Evolutionary conservation across 2,329 filamentous ascomycete species (phyloP).

Genomic region (Arthrinium puccinioides): DNA sequence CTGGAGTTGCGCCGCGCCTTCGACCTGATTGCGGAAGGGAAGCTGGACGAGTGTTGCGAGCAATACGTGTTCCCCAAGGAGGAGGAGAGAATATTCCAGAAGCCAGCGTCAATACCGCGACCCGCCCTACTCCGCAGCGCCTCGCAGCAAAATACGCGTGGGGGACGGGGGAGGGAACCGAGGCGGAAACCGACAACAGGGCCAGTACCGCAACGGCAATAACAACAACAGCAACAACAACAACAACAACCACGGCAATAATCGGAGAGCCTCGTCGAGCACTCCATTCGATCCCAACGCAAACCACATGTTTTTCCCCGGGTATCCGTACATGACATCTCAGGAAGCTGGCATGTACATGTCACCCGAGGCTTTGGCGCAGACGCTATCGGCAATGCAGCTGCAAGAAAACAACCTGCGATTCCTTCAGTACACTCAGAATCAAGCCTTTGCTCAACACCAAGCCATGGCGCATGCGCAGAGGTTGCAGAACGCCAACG

Average conservation of each 20-base stretch:
- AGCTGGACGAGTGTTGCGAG: conserved; percentile 78
- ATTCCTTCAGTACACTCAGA: conserved; percentile 39
- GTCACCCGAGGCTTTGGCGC: conserved; percentile 31
- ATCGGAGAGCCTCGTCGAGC: conserved; percentile 45
- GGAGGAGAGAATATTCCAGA: conserved; percentile 57
- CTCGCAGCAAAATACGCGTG: conserved; percentile 48
- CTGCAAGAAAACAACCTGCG: conserved; percentile 37
- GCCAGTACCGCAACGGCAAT: conserved; percentile 24
- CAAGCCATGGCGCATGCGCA: conserved; percentile 35
- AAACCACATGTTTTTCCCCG: conserved; percentile 30
- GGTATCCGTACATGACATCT: conserved; percentile 32
- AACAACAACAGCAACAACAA: conserved; percentile 35
- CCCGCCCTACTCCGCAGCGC: conserved; percentile 53
- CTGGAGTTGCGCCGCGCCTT: conserved; percentile 85
- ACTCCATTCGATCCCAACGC: conserved; percentile 41
- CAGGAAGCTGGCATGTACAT: conserved; percentile 46
- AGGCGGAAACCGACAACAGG: conserved; percentile 37
- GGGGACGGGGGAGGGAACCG: conserved; percentile 39
- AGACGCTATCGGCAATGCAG: conserved; percentile 37
- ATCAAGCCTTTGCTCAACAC: conserved; percentile 35
- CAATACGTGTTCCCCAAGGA: conserved; percentile 83
- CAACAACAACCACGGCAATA: conserved; percentile 34
- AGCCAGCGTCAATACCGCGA: conserved; percentile 45
- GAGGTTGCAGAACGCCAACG: conserved; percentile 28
- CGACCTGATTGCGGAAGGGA: conserved; percentile 68